phyloP scores from a whole-genome alignment of 768 basidiomycete species.

The Neoboletus magnificus region DNA sequence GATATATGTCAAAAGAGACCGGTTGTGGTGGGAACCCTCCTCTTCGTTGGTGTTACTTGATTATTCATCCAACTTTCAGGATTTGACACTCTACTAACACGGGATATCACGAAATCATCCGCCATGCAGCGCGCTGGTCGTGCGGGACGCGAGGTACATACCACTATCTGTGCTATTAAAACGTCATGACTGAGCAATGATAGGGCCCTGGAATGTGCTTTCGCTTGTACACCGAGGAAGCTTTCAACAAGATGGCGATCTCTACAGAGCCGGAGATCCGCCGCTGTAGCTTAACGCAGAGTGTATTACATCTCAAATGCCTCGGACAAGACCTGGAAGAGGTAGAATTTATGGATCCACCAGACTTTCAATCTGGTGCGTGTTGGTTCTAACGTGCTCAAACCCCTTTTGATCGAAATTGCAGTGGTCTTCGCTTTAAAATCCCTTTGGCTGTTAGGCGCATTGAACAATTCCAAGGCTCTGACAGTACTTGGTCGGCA shows the following conservation, averaged over 20 bases:
- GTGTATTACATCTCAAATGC: constrained; percentile 82
- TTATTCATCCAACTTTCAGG: constrained; percentile 43
- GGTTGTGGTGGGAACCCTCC: constrained; percentile 54
- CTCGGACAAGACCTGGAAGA: constrained; percentile 76
- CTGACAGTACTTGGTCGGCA: constrained; percentile 73
- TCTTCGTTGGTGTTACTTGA: not conserved
- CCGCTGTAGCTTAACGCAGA: constrained; percentile 79
- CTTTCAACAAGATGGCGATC: constrained; percentile 61
- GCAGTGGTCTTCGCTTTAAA: constrained; percentile 62
- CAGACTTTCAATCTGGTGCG: constrained; percentile 72
- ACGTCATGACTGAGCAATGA: not conserved
- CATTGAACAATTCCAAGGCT: constrained; percentile 60
- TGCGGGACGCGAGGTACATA: constrained; percentile 82
- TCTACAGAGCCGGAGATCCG: constrained; percentile 87
- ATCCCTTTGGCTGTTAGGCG: constrained; percentile 76
- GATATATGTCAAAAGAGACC: constrained; percentile 64
- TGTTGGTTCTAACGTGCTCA: not conserved
- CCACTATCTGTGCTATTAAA: not conserved
- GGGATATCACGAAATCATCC: constrained; percentile 83
- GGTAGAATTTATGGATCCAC: constrained; percentile 87
- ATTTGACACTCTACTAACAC: constrained; percentile 81
- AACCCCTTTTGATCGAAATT: not conserved
- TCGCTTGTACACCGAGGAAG: constrained; percentile 84
- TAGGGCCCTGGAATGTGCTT: constrained; percentile 85
- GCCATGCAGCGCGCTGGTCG: constrained; percentile 95